Evolutionary conservation across 139 green algal species (phyloP).

Genomic region (Coelastrella sp.): DNA sequence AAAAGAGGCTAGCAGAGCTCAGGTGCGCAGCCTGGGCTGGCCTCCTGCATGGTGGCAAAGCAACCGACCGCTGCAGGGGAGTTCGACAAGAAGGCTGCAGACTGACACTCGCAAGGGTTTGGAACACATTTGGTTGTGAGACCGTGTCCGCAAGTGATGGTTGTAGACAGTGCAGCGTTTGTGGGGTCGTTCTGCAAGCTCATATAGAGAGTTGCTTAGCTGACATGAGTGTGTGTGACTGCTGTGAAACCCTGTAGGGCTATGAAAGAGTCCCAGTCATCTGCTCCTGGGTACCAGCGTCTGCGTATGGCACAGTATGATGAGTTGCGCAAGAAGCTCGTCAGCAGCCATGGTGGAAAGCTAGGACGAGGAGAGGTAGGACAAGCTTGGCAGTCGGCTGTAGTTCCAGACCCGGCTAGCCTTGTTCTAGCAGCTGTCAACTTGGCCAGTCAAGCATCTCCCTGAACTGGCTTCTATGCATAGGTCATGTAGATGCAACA

Average conservation of each 20-base stretch:
- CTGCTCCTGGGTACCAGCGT: constrained; percentile 67
- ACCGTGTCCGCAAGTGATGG: rapidly evolving
- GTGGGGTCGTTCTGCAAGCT: background rate
- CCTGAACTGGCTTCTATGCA: too few relatives aligned
- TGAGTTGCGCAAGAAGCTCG: constrained; percentile 65
- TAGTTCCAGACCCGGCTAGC: too few relatives aligned
- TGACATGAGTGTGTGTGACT: background rate
- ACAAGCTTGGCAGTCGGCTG: background rate
- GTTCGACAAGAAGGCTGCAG: too few relatives aligned
- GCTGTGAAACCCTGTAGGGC: background rate
- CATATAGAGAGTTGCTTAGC: background rate
- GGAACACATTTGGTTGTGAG: too few relatives aligned
- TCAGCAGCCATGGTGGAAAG: constrained; percentile 44
- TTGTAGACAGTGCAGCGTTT: too few relatives aligned
- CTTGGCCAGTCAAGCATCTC: too few relatives aligned
- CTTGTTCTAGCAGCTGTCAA: too few relatives aligned
- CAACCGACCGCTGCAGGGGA: background rate
- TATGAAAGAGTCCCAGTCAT: constrained; percentile 42
- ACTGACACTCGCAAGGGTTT: too few relatives aligned
- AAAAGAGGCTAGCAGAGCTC: constrained; percentile 52
- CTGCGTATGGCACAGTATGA: constrained; percentile 70
- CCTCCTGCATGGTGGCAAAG: background rate
- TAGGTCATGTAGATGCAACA: too few relatives aligned
- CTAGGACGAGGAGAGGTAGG: constrained; percentile 25
- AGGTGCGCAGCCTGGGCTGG: background rate